These are phyloP conservation scores for Penicillium pulvis DNA, from an alignment of 495 filamentous ascomycete species.

Conservation along the genomic window DNA sequence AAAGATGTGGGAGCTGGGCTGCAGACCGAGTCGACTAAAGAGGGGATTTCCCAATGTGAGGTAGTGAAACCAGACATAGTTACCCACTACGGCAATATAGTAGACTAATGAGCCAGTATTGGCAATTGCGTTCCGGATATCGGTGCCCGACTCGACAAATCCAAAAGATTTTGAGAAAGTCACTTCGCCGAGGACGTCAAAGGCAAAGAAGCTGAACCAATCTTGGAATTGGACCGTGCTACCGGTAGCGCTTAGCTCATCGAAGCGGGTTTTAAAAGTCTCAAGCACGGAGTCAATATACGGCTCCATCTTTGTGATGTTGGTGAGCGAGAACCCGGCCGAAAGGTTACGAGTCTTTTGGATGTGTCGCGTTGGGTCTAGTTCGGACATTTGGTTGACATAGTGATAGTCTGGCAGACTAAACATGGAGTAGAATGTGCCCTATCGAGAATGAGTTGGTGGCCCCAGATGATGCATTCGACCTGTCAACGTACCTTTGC, in stretches of 20 bases:
- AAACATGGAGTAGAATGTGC: slow-evolving; percentile 34
- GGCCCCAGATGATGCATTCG: background rate
- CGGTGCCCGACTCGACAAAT: slow-evolving; percentile 41
- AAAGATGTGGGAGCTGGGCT: slow-evolving; percentile 45
- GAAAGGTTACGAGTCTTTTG: slow-evolving; percentile 37
- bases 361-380: slow-evolving; percentile 37
- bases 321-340: slow-evolving; percentile 40
- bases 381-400: slow-evolving; percentile 47
- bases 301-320: slow-evolving; percentile 41
- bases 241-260: slow-evolving; percentile 27
- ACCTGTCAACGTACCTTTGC: slow-evolving; percentile 21
- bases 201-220: slow-evolving; percentile 53
- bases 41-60: slow-evolving; percentile 45
- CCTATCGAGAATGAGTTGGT: slow-evolving; percentile 19
- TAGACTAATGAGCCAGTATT: slow-evolving; percentile 39
- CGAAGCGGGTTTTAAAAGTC: slow-evolving; percentile 26
- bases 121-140: slow-evolving; percentile 44
- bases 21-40: slow-evolving; percentile 37
- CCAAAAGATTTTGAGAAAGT: slow-evolving; percentile 46
- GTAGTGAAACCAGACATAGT: slow-evolving; percentile 42
- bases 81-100: slow-evolving; percentile 39
- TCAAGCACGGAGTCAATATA: slow-evolving; percentile 40
- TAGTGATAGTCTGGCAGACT: slow-evolving; percentile 43
- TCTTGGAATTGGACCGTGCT: slow-evolving; percentile 38
- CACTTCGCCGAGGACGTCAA: slow-evolving; percentile 47